phyloP scores from a whole-genome alignment of 768 basidiomycete species.

The Rhodotorula kratochvilovae region DNA sequence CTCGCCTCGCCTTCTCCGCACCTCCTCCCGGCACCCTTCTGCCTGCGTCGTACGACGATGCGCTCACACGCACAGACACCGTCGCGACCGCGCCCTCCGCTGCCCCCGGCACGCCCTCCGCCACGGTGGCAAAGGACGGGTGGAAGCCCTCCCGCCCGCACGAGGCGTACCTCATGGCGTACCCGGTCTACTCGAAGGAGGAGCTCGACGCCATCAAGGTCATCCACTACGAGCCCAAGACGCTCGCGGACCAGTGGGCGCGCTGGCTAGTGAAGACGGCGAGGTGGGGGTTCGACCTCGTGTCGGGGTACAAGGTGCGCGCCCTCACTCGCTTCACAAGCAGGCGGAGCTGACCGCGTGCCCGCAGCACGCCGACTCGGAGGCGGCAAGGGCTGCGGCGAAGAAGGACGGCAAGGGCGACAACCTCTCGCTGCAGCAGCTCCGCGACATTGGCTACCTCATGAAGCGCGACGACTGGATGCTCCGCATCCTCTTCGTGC shows the following conservation, averaged over 20 bases:
- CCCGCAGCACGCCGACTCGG: conserved; percentile 27
- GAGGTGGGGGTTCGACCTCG: conserved; percentile 71
- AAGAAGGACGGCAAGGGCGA: conserved; percentile 29
- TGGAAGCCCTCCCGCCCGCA: conserved; percentile 41
- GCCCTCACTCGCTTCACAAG: neutral
- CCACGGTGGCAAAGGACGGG: conserved; percentile 8
- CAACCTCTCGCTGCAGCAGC: conserved; percentile 55
- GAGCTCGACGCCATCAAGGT: conserved; percentile 53
- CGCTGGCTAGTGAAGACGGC: conserved; percentile 57
- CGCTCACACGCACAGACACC: no score
- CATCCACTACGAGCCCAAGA: conserved; percentile 62
- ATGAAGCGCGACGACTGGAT: conserved; percentile 56
- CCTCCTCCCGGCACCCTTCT: no score
- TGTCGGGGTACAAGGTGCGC: conserved; percentile 74
- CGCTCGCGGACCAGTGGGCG: conserved; percentile 69
- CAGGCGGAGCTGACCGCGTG: no score
- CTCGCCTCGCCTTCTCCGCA: no score
- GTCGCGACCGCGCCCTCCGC: neutral
- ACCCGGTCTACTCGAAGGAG: conserved; percentile 77
- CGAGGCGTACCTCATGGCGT: conserved; percentile 74
- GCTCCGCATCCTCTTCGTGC: conserved; percentile 56
- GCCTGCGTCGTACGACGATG: no score
- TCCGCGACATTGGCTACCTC: conserved; percentile 68
- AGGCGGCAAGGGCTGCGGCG: conserved; percentile 14
- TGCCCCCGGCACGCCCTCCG: neutral